Base-by-base conservation (phyloP, 208 protist genomes). In the Blechomonas ayalai region DNA sequence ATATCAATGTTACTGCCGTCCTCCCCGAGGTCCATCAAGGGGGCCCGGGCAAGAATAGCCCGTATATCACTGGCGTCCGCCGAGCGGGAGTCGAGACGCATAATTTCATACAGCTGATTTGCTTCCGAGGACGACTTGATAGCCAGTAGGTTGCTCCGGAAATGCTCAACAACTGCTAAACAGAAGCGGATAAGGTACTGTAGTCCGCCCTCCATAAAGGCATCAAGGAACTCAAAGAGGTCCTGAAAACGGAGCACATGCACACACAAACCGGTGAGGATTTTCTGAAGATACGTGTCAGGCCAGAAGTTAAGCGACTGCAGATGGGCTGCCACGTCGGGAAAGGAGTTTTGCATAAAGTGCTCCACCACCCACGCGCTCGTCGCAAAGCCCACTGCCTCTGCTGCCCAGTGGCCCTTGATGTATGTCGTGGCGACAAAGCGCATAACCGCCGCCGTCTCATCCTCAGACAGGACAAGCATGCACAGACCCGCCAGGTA, bases 261-360 rank as follows among this genome's bases (percentile, higher is more conserved):
- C 32, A 94, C 77, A 65, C 85, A 94, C 15, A 94, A 54, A n/a
- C 81, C 85, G 2, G 77, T 90, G 26, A 94, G 69, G 46, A 94
- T 90, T 57, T 94, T 94, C 55, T 94, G 85, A 18, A 94, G 65
- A 56, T 94, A 94, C 0, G 85, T 94, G 62, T 94, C 85, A 1
- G 85, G 85, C 81, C 81, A 90, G 50, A 94, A 78, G 15, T 90
- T 90, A 36, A 94, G 61, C 25, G 58, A 50, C 34, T 79, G 40
- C 20, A 94, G 64, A 52, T 94, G 85, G 31, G 71, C 54, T 16
- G 81, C 79, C 22, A 94, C 79, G 35, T 89, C 78, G 0, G 74
- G 75, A 43, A 77, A 67, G 26, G 49, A 29, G 35, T 80, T 45
- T 52, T 83, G 48, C 77, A 93, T 87, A 42, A 93, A 86, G 50